Conservation (phyloP, 2,329 filamentous ascomycete species). For the Neonectria hederae region DNA sequence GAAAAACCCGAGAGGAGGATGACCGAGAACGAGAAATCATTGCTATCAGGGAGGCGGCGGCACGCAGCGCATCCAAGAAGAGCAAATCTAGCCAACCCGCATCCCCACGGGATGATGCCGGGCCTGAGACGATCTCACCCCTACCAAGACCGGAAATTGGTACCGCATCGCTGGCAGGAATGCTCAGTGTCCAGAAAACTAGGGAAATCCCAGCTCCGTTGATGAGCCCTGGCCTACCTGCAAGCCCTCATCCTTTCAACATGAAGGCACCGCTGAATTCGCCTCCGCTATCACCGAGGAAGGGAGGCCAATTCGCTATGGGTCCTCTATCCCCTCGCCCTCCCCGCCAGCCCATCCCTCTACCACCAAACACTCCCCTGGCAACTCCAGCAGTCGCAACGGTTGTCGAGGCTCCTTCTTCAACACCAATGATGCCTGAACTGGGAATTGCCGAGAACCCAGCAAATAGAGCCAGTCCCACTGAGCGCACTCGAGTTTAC, state of each 20-base stretch:
- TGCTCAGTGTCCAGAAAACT: constrained; percentile 54
- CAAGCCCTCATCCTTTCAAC: constrained; percentile 67
- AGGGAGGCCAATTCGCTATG: constrained; percentile 53
- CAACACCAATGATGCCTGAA: constrained; percentile 14
- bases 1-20: constrained; percentile 88
- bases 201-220: constrained; percentile 54
- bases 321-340: constrained; percentile 76
- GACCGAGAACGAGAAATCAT: constrained; percentile 78
- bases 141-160: constrained; percentile 51
- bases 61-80: constrained; percentile 78
- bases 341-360: constrained; percentile 76
- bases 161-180: constrained; percentile 62
- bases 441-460: constrained; percentile 28
- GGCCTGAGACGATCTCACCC: constrained; percentile 50
- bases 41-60: constrained; percentile 73
- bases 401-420: constrained; percentile 26
- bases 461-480: constrained; percentile 48
- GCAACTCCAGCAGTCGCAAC: constrained; percentile 57
- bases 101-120: constrained; percentile 45
- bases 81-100: constrained; percentile 58
- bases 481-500: constrained; percentile 67
- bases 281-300: constrained; percentile 74
- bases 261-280: constrained; percentile 63
- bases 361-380: constrained; percentile 75
- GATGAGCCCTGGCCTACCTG: constrained; percentile 68